These are phyloP conservation scores for Rhizopogon vulgaris DNA, from an alignment of 768 basidiomycete species.

Conservation along the genomic window DNA sequence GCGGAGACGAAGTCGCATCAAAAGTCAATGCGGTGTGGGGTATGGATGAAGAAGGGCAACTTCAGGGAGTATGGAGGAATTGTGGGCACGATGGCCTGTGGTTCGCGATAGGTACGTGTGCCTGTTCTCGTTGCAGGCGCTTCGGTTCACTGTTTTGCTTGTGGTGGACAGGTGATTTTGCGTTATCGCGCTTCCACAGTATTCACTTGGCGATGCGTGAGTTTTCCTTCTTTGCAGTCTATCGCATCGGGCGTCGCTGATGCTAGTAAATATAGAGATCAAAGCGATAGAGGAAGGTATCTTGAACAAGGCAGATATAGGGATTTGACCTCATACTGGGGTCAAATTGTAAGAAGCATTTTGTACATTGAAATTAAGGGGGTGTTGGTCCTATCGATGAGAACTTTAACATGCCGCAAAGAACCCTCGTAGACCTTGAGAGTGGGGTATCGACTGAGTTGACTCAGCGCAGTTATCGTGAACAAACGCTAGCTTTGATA, in stretches of 20 bases:
- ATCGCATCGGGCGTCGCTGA: not conserved
- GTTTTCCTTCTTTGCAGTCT: slow-evolving; percentile 7
- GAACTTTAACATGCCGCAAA: no score
- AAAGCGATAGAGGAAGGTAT: slow-evolving; percentile 25
- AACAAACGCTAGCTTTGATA: no score
- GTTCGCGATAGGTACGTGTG: slow-evolving; percentile 19
- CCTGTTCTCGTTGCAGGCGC: no score
- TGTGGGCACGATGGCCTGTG: slow-evolving; percentile 32
- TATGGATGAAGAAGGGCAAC: slow-evolving; percentile 56
- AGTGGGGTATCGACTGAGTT: no score
- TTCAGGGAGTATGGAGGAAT: slow-evolving; percentile 32
- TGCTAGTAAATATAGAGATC: slow-evolving; percentile 13
- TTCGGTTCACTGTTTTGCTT: not conserved
- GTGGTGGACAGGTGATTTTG: slow-evolving; percentile 16
- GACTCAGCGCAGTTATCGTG: no score
- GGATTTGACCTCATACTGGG: not conserved
- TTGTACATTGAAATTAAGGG: no score
- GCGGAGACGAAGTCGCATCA: slow-evolving; percentile 40
- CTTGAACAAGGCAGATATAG: slow-evolving; percentile 1
- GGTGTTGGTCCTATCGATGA: no score
- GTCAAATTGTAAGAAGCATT: no score
- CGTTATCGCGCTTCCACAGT: slow-evolving; percentile 22
- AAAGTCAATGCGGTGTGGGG: slow-evolving; percentile 55
- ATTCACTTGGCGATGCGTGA: slow-evolving; percentile 24
- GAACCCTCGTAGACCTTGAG: no score